phyloP scores from a whole-genome alignment of 441 rosid species.

The Gossypium gossypioides region DNA sequence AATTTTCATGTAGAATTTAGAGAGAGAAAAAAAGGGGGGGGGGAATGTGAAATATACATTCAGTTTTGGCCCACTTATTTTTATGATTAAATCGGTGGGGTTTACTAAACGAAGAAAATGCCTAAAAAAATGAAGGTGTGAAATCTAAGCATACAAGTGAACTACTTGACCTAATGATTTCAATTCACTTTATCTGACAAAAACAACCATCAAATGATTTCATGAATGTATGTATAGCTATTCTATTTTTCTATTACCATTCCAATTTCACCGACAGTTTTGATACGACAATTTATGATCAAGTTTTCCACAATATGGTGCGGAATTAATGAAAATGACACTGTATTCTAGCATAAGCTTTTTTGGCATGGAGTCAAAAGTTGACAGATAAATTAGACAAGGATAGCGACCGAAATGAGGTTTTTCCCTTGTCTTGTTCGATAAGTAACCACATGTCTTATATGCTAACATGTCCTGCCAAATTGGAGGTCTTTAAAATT shows the following conservation, averaged over 20 bases:
- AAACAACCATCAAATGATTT: not conserved
- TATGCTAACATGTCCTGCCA: not conserved
- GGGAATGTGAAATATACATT: not conserved
- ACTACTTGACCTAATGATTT: conserved; percentile 15
- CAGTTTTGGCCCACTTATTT: conserved; percentile 12
- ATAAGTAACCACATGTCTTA: not conserved
- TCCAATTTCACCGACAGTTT: no score
- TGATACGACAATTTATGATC: not conserved
- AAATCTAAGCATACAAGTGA: conserved; percentile 10
- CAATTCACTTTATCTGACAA: not conserved
- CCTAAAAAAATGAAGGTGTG: not conserved
- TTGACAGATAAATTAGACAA: not conserved
- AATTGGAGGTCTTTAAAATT: not conserved
- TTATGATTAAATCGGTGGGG: conserved; percentile 8
- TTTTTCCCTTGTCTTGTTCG: not conserved
- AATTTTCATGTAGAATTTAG: conserved; percentile 6
- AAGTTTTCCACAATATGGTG: not conserved
- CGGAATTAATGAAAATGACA: not conserved
- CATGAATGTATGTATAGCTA: no score
- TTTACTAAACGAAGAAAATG: not conserved
- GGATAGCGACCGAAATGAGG: not conserved
- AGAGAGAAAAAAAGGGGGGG: not conserved
- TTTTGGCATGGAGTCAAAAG: not conserved
- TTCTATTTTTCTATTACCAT: no score
- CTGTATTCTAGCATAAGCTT: not conserved